A percentile compares a stretch with the other conserved stretches of the same genome.
phyloP scores from a whole-genome alignment of 371 early-diverging fungal species.

The Apophysomyces elegans region DNA sequence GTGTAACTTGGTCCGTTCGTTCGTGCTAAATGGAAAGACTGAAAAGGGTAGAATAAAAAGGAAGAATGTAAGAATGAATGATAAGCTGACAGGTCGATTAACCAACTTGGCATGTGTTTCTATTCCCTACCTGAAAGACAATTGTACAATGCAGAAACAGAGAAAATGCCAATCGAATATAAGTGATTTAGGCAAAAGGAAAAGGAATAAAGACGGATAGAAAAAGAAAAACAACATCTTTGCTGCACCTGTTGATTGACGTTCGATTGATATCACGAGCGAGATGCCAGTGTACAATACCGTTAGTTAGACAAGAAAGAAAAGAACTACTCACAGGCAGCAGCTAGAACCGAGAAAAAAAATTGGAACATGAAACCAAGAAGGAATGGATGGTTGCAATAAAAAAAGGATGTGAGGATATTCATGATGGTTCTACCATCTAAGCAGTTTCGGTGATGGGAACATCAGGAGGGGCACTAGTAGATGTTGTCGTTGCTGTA shows the following conservation, averaged over 20 bases:
- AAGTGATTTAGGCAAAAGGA: neutral
- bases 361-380: conserved; percentile 4
- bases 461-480: neutral
- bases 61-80: too few relatives aligned
- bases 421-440: neutral
- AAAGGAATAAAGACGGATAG: neutral
- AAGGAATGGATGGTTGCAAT: neutral
- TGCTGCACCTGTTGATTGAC: too few relatives aligned
- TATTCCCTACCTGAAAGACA: too few relatives aligned
- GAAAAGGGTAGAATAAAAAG: neutral
- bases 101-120: too few relatives aligned
- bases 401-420: neutral
- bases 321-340: conserved; percentile 8
- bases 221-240: too few relatives aligned
- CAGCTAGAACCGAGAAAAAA: too few relatives aligned
- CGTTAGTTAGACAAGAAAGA: conserved; percentile 4
- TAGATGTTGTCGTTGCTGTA: neutral
- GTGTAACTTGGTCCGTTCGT: neutral
- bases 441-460: conserved; percentile 12
- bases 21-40: neutral
- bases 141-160: too few relatives aligned
- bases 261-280: too few relatives aligned
- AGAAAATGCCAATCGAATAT: neutral
- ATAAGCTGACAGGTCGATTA: too few relatives aligned
- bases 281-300: neutral